These are phyloP conservation scores for Russula dissimulans DNA, from an alignment of 768 basidiomycete genomes.

Conservation along the genomic window DNA sequence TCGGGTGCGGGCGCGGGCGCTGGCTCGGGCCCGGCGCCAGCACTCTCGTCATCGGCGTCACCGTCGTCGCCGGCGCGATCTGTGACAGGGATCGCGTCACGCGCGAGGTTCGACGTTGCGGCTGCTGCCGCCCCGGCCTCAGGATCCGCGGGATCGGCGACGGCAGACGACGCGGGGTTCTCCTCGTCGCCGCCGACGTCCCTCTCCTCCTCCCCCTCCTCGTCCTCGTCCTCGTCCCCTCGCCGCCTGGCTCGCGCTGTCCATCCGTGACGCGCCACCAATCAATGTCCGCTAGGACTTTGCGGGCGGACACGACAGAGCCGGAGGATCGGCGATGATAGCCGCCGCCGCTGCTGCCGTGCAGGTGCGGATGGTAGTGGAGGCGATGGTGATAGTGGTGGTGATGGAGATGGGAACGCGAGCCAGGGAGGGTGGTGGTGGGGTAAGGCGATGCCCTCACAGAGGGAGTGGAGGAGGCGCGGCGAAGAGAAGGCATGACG, in stretches of 20 bases:
- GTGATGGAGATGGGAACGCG: constrained; percentile 22
- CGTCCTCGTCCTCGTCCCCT: constrained; percentile 26
- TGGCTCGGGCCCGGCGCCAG: constrained; percentile 21
- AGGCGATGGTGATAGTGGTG: constrained; percentile 28
- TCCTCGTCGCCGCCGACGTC: constrained; percentile 15
- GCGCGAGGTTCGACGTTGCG: background rate
- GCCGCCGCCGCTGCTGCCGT: too few relatives aligned
- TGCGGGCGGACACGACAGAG: constrained; percentile 53
- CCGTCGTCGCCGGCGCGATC: constrained; percentile 20
- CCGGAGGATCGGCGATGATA: constrained; percentile 51
- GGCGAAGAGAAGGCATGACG: constrained; percentile 68
- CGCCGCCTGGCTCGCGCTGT: constrained; percentile 46
- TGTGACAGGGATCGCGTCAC: constrained; percentile 6
- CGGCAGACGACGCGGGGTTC: background rate
- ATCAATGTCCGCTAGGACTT: constrained; percentile 79
- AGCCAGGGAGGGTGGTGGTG: constrained; percentile 31
- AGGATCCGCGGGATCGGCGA: background rate
- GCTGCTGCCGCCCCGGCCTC: background rate
- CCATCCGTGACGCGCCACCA: constrained; percentile 79
- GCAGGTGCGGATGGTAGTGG: too few relatives aligned
- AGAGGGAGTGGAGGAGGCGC: constrained; percentile 58
- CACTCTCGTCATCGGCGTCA: constrained; percentile 26
- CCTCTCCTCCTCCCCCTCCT: constrained; percentile 14
- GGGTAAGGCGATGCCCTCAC: constrained; percentile 65
- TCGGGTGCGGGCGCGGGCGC: constrained; percentile 20